These are phyloP conservation scores for Allantophomopsis lycopodina DNA, from an alignment of 2,329 filamentous ascomycete species.

Conservation along the genomic window DNA sequence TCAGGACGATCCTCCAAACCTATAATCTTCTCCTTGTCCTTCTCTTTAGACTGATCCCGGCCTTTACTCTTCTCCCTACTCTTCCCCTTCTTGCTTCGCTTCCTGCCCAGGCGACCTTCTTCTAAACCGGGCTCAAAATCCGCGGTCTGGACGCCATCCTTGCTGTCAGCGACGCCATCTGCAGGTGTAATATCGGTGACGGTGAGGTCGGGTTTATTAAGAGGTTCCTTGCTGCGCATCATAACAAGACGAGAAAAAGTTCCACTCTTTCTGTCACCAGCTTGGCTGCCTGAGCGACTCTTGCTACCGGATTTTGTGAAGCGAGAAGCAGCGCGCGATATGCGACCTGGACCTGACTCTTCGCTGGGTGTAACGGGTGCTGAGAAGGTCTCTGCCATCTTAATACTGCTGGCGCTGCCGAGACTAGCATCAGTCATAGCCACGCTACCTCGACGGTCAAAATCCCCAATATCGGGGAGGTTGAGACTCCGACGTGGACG, in stretches of 20 bases:
- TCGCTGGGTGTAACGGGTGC: conserved; percentile 32
- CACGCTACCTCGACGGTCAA: conserved; percentile 33
- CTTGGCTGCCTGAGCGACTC: conserved; percentile 44
- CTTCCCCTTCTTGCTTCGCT: neutral
- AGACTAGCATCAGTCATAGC: conserved; percentile 29
- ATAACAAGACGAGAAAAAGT: conserved; percentile 33
- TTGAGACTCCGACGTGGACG: conserved; percentile 30
- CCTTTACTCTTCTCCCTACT: neutral
- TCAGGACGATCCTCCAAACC: neutral
- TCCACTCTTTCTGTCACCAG: conserved; percentile 42
- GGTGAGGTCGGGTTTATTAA: conserved; percentile 7
- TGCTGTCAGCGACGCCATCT: neutral
- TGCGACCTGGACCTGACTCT: conserved; percentile 36
- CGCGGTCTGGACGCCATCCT: neutral
- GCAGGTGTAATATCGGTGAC: neutral
- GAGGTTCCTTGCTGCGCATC: conserved; percentile 15
- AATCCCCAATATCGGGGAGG: conserved; percentile 25
- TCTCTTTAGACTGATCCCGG: neutral
- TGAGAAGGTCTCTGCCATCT: conserved; percentile 22
- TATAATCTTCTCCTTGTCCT: neutral
- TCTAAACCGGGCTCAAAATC: neutral
- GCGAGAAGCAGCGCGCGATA: conserved; percentile 42
- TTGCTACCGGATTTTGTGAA: conserved; percentile 31
- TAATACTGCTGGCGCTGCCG: conserved; percentile 21
- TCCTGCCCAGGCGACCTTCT: neutral